Evolutionary conservation across 2,329 filamentous ascomycete species (phyloP).

Genomic region (Beauveria scarabaeidicola): DNA sequence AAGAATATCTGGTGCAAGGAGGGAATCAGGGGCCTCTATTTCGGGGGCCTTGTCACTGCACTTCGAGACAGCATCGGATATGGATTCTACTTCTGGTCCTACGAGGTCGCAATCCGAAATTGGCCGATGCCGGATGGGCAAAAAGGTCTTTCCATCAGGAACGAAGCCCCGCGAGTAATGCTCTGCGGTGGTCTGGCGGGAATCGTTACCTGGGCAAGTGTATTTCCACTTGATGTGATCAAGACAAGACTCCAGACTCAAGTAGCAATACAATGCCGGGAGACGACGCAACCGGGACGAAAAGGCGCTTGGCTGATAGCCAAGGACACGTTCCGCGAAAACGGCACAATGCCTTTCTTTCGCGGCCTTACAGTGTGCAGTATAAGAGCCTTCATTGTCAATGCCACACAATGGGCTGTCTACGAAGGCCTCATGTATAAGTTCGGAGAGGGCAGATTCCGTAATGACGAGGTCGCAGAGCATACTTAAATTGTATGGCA

Average conservation of each 20-base stretch:
- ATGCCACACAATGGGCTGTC: slow-evolving; percentile 85
- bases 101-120: slow-evolving; percentile 62
- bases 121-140: slow-evolving; percentile 30
- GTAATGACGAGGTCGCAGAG: not conserved
- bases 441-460: slow-evolving; percentile 26
- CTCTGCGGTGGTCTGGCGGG: slow-evolving; percentile 83
- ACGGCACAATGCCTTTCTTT: slow-evolving; percentile 58
- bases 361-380: slow-evolving; percentile 73
- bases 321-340: slow-evolving; percentile 54
- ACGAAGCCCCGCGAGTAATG: slow-evolving; percentile 55
- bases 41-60: slow-evolving; percentile 73
- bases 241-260: slow-evolving; percentile 90
- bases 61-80: slow-evolving; percentile 85
- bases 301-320: slow-evolving; percentile 55
- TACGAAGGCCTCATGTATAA: slow-evolving; percentile 81
- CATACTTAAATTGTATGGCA: not conserved
- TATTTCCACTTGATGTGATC: slow-evolving; percentile 86
- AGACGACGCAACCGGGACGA: slow-evolving; percentile 16
- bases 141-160: slow-evolving; percentile 20
- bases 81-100: slow-evolving; percentile 95
- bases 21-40: slow-evolving; percentile 66
- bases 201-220: slow-evolving; percentile 77
- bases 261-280: slow-evolving; percentile 18
- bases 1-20: slow-evolving; percentile 47
- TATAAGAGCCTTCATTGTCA: slow-evolving; percentile 79